Evolutionary conservation across 1,284 basidiomycete genomes (phyloP).

Genomic region (Tetrapyrgos nigripes): DNA sequence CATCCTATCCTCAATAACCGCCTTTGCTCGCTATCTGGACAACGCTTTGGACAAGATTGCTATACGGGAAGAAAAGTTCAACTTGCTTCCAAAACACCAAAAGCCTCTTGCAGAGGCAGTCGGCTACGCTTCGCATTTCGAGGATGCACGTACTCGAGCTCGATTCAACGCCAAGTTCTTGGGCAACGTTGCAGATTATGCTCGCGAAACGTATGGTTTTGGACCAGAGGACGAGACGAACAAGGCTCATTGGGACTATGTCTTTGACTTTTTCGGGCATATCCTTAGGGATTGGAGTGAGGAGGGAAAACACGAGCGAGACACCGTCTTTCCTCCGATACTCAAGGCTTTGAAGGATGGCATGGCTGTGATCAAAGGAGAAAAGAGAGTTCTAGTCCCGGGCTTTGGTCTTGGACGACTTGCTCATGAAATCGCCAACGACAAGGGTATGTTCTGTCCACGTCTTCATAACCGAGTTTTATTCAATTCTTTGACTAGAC

Average conservation of each 20-base stretch:
- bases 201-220: not conserved
- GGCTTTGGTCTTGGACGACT: slow-evolving; percentile 68
- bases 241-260: slow-evolving; percentile 18
- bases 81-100: not conserved
- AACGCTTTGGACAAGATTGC: not conserved
- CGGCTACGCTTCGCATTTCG: not conserved
- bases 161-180: not conserved
- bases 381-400: slow-evolving; percentile 62
- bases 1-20: not conserved
- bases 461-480: not conserved
- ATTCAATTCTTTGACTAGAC: slow-evolving; percentile 52
- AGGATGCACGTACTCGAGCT: not conserved
- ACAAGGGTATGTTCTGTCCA: not conserved
- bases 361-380: slow-evolving; percentile 24
- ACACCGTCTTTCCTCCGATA: slow-evolving; percentile 59
- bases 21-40: not conserved
- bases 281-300: slow-evolving; percentile 72
- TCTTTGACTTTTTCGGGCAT: slow-evolving; percentile 66
- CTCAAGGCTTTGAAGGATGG: slow-evolving; percentile 46
- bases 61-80: not conserved
- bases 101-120: not conserved
- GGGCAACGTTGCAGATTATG: not conserved
- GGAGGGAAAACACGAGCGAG: slow-evolving; percentile 58
- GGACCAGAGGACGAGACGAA: not conserved
- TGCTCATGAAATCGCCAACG: slow-evolving; percentile 60